Conservation (phyloP, 192 early-diverging fungal species). For the Backusella westeae region DNA sequence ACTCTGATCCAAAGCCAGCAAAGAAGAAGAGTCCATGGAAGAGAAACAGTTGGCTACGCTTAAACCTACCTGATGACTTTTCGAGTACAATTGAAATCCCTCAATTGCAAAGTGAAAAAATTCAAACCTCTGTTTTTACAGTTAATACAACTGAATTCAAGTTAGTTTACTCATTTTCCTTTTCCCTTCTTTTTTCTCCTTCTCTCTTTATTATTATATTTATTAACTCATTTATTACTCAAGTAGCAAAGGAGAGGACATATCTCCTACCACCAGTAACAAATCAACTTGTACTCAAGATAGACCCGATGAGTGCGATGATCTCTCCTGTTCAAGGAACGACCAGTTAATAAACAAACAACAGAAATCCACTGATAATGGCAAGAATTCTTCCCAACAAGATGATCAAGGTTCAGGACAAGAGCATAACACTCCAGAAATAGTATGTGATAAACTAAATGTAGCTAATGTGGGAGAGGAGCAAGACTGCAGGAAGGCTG, state of each 20-base stretch:
- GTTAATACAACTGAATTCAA: neutral
- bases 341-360: slow-evolving; percentile 2
- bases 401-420: neutral
- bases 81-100: neutral
- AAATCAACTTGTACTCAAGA: neutral
- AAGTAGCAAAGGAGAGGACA: neutral
- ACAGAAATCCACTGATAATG: neutral
- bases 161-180: neutral
- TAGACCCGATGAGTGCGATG: neutral
- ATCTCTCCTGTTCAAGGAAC: neutral
- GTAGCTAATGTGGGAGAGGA: neutral
- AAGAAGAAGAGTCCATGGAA: slow-evolving; percentile 2
- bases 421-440: neutral
- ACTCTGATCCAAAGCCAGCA: neutral
- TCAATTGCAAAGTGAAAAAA: neutral
- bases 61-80: neutral
- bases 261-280: neutral
- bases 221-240: neutral
- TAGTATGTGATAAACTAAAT: neutral
- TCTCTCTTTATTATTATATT: neutral
- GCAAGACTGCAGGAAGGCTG: neutral
- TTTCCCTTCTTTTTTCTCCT: neutral
- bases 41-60: neutral
- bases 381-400: neutral
- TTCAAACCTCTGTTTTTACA: neutral